A percentile compares a stretch with the other conserved stretches of the same genome.
Evolutionary conservation across 179 eudicot species (phyloP).

Genomic region (Silene noctiflora): DNA sequence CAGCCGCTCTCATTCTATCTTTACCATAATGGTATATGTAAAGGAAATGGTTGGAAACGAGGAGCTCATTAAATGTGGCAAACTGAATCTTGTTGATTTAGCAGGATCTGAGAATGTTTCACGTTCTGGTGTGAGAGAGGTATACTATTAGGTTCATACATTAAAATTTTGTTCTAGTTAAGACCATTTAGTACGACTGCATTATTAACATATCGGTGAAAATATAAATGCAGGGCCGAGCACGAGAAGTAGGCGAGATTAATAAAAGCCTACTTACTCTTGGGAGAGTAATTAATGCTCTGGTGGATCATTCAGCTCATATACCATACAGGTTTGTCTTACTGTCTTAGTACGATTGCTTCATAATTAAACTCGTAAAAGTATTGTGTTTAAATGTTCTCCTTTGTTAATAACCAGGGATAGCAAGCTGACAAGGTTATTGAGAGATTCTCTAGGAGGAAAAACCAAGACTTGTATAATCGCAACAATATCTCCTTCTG

Average conservation of each 20-base stretch:
- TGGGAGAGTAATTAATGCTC: constrained; percentile 72
- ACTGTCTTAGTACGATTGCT: constrained; percentile 11
- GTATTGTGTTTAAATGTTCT: neutral
- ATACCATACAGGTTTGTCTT: constrained; percentile 70
- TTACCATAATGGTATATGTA: constrained; percentile 66
- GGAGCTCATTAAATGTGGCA: constrained; percentile 84
- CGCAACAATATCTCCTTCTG: constrained; percentile 62
- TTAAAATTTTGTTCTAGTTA: neutral
- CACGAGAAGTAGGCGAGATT: constrained; percentile 90
- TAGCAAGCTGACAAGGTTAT: constrained; percentile 68
- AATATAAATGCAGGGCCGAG: constrained; percentile 47
- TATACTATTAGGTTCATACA: constrained; percentile 16
- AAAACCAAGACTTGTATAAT: constrained; percentile 73
- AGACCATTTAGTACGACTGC: neutral
- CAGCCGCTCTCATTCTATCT: constrained; percentile 88
- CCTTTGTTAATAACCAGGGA: constrained; percentile 40
- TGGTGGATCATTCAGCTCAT: constrained; percentile 81
- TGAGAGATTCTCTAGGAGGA: constrained; percentile 74
- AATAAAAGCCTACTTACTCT: constrained; percentile 85
- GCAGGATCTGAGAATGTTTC: constrained; percentile 89
- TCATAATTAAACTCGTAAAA: neutral
- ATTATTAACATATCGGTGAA: neutral
- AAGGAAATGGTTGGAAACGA: constrained; percentile 69
- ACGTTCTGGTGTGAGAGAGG: constrained; percentile 84
- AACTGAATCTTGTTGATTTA: constrained; percentile 87